These are phyloP conservation scores for Ailanthus altissimus DNA, from an alignment of 345 rosid species.

Conservation along the genomic window DNA sequence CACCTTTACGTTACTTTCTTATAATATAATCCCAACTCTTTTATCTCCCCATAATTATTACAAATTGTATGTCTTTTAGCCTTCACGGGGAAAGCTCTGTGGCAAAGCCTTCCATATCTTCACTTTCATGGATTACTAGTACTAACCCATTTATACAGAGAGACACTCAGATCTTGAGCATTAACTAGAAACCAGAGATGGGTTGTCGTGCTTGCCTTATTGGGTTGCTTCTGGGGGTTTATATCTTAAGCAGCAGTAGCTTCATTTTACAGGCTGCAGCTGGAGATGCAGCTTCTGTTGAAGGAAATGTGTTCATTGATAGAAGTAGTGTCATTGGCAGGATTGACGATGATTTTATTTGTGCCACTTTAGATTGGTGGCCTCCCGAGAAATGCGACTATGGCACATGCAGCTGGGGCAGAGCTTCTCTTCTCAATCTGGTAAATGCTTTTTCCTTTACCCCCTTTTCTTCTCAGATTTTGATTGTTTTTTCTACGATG, in stretches of 20 bases:
- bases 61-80: background rate
- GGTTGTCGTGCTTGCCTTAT: conserved; percentile 30
- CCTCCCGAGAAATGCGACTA: conserved; percentile 98
- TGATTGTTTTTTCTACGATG: too few relatives aligned
- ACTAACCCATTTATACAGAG: background rate
- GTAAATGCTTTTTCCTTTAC: conserved; percentile 33
- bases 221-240: conserved; percentile 40
- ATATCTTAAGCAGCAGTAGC: conserved; percentile 18
- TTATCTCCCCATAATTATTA: background rate
- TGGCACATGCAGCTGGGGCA: conserved; percentile 86
- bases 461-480: background rate
- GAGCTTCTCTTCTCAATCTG: conserved; percentile 88
- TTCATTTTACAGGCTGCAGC: background rate
- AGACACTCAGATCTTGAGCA: conserved; percentile 28
- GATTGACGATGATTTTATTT: conserved; percentile 80
- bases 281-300: conserved; percentile 14
- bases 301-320: conserved; percentile 57
- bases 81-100: too few relatives aligned
- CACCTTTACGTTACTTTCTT: too few relatives aligned
- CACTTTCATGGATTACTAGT: conserved; percentile 19
- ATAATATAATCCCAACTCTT: background rate
- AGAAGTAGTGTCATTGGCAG: conserved; percentile 59
- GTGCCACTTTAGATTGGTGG: conserved; percentile 99
- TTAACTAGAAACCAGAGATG: conserved; percentile 32
- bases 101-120: background rate